Evolutionary conservation across 495 filamentous ascomycete species (phyloP), one percentile per base, ranked within the genome.

Genomic region (Hypoxylon lenormandii): DNA sequence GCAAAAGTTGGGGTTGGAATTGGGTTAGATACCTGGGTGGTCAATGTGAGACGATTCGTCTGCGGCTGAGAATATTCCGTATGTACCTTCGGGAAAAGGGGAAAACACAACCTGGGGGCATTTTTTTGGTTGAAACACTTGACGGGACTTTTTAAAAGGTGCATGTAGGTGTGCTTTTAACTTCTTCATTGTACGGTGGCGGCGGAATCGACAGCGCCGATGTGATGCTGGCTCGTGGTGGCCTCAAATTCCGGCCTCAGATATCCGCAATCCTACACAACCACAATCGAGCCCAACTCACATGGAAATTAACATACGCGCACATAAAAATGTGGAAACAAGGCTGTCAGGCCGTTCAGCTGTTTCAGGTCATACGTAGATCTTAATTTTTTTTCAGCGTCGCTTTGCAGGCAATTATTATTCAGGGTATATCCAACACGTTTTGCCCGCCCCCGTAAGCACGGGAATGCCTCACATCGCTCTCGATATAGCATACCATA

Each of bases 201-300:
- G 23, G 48, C 48, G 28, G n/a, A 36, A 36, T n/a, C 26, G 15
- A 51, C 23, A 36, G 13, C 10, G 8, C 23, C 26, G 4, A 33
- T 51, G 16, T 26, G 48, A 51, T 15, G 26, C n/a, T 26, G 22
- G n/a, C 48, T 51, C 48, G 48, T 36, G 48, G 48, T 26, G 19
- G 26, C 48, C 48, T 51, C 48, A 36, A 33, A 19, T 5, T 51
- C 48, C 23, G 28, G 23, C 48, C 42, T 13, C 5, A 16, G 38
- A 13, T 40, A 13, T 33, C 37, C 37, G 15, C 40, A 2, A 15
- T 18, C 42, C 15, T 4, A 18, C 16, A 8, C 37, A 5, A 13
- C 16, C 15, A 1, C 12, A 6, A 19, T 2, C 5, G 5, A 45
- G 4, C 42, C 36, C 36, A 10, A 3, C 2, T 5, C 23, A 26